Percentiles rank a stretch among this genome's conserved stretches.
phyloP scores from a whole-genome alignment of 2,329 filamentous ascomycete genomes.

The Phialocephala subalpina region DNA sequence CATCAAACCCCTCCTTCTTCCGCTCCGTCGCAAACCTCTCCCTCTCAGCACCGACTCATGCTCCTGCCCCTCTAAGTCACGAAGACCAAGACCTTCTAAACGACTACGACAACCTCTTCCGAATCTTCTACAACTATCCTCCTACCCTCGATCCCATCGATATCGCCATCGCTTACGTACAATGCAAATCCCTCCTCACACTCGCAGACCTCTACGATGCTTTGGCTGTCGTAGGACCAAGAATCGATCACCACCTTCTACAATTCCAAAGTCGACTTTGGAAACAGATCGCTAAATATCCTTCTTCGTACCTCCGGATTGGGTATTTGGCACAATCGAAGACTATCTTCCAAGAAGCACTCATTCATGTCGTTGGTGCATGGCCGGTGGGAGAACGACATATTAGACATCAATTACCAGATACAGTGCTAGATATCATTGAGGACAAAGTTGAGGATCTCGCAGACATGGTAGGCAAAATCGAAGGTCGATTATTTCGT shows the following conservation, averaged over 20 bases:
- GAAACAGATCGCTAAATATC: slow-evolving; percentile 97
- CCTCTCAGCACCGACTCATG: slow-evolving; percentile 57
- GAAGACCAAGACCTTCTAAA: slow-evolving; percentile 80
- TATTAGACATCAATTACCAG: slow-evolving; percentile 75
- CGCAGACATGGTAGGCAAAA: slow-evolving; percentile 79
- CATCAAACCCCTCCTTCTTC: slow-evolving; percentile 77
- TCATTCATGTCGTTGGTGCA: slow-evolving; percentile 93
- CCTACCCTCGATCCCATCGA: slow-evolving; percentile 84
- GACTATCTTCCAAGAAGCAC: slow-evolving; percentile 84
- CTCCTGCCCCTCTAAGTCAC: slow-evolving; percentile 56
- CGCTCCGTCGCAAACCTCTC: slow-evolving; percentile 85
- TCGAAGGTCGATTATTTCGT: slow-evolving; percentile 84
- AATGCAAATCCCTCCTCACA: slow-evolving; percentile 88
- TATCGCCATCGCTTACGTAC: slow-evolving; percentile 90
- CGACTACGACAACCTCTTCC: slow-evolving; percentile 95
- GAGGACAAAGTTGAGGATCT: slow-evolving; percentile 96
- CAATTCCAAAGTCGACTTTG: slow-evolving; percentile 91
- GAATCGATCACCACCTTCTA: slow-evolving; percentile 92
- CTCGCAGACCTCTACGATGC: slow-evolving; percentile 97
- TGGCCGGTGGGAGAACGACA: slow-evolving; percentile 86
- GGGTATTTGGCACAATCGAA: slow-evolving; percentile 86
- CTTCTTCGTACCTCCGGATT: slow-evolving; percentile 88
- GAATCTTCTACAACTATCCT: slow-evolving; percentile 93
- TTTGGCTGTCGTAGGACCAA: slow-evolving; percentile 83
- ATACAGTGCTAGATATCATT: slow-evolving; percentile 84